Base-by-base conservation (phyloP, 441 rosid genomes). In the Raphanus hybrid region DNA sequence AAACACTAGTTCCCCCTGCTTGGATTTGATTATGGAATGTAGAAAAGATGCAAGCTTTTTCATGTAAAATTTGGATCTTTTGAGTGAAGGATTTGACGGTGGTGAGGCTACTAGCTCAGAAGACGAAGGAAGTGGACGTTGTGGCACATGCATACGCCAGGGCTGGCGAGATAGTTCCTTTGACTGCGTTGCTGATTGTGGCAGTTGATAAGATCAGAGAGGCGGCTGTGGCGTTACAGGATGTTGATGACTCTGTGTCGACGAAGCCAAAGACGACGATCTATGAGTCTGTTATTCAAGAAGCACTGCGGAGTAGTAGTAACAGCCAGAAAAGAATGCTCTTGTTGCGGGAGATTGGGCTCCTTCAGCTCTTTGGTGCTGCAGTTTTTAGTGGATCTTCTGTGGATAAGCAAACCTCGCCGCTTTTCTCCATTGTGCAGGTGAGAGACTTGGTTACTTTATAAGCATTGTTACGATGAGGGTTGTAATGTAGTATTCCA, bases 311-410 rank as follows among this genome's bases (percentile, higher is more conserved):
- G 5, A 29, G 34, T 0, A 64, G 34, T 0, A 64, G 84, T 34
- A 82, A 89, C 45, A 64, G 65, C 6, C 71, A 63, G 81, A 89
- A 85, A 70, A 80, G 96, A 69, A 86, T 83, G 80, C 84, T 91
- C 55, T 76, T 87, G 81, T 91, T 93, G 65, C 64, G 82, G 66
- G 90, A 82, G 86, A 90, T 91, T 67, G 91, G 84, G 86, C 70
- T 93, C 79, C 91, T 91, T 67, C 97, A 90, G 84, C 86, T 90
- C 57, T 91, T 88, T 52, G 94, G 86, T 18, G 89, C 89, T 16
- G 87, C 80, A 4, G 76, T 84, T 64, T 75, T 23, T 15, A 70
- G 63, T 39, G 69, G 65, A 35, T 32, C 72, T 23, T 32, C 72
- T 23, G 63, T 73, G 67, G 89, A 83, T 82, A 90, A 85, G 86